phyloP scores from a whole-genome alignment of 2,329 filamentous ascomycete genomes.

The Lomentospora prolificans region DNA sequence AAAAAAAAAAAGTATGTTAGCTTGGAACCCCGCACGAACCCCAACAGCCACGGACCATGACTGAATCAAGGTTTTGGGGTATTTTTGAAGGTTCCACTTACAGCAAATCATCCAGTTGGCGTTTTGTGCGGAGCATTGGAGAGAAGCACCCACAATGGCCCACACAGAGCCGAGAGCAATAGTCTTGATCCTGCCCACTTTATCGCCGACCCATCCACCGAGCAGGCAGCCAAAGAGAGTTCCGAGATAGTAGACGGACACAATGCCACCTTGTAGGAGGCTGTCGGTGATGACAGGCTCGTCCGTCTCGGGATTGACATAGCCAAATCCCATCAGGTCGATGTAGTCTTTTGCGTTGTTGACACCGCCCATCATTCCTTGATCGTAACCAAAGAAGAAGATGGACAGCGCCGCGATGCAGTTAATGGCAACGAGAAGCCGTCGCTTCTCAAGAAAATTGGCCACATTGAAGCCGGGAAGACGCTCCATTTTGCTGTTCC shows the following conservation, averaged over 20 bases:
- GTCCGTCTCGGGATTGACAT: constrained; percentile 37
- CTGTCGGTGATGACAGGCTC: constrained; percentile 48
- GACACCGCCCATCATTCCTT: constrained; percentile 52
- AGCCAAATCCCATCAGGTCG: constrained; percentile 54
- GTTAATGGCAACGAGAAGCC: constrained; percentile 52
- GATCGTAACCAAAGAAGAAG: constrained; percentile 56
- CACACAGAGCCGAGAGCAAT: constrained; percentile 50
- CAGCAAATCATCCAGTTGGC: constrained; percentile 60
- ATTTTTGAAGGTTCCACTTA: constrained; percentile 25
- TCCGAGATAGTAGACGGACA: constrained; percentile 35
- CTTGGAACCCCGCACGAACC: too few relatives aligned
- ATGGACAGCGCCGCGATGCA: constrained; percentile 54
- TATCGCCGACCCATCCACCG: constrained; percentile 56
- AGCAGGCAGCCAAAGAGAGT: constrained; percentile 54
- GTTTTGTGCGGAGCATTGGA: constrained; percentile 59
- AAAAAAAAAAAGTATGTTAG: not conserved
- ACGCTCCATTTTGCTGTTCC: constrained; percentile 3
- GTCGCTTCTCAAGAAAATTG: constrained; percentile 42
- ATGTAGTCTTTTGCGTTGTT: constrained; percentile 58
- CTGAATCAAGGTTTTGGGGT: too few relatives aligned
- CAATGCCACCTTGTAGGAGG: constrained; percentile 24
- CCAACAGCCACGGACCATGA: too few relatives aligned
- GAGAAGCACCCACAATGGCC: constrained; percentile 48
- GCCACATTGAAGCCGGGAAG: constrained; percentile 25
- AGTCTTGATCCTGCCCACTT: constrained; percentile 50